Evolutionary conservation across 1,139 yeast genomes (phyloP), one percentile per base, ranked within the genome.

Genomic region (Hyphopichia pseudoburtonii): DNA sequence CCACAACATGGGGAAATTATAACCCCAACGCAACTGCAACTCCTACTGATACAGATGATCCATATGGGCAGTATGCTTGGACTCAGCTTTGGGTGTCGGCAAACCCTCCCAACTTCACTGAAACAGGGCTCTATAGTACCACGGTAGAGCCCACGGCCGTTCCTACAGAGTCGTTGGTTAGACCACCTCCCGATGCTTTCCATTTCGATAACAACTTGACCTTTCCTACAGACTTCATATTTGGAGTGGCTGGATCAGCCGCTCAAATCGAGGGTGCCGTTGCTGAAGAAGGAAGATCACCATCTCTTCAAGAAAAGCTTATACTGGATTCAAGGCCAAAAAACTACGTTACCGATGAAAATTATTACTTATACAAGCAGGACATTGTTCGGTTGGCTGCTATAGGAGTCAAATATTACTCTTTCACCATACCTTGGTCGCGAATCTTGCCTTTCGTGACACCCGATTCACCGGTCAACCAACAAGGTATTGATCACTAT

Each of bases 221-320:
- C 24, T 54, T 52, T 32, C 58, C 61, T 3, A 31, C 34, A 16
- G 53, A 41, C 21, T 55, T 56, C 35, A 30, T 52, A 12, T 47
- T 53, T 27, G 61, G 61, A 4, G 59, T 53, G 12, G 60, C 61
- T 5, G 60, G 58, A 4, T 49, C 54, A n/a, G 61, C 61, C 8
- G 48, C 49, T 34, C 70, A 64, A 42, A 55, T 62, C 32, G 70
- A 64, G 49, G 70, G 70, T 16, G 67, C 69, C 6, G 50, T 57
- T 19, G 52, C 57, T 29, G 64, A 53, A 18, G 64, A 63, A 37
- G 66, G 66, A 8, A 49, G 60, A 35, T 51, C 62, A 3, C 70
- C 69, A n/a, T 46, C 66, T 4, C 43, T 60, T 24, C 47, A 54
- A 52, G 70, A 63, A 39, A 44, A 35, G 4, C 42, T 47, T 8